Evolutionary conservation across 1,284 basidiomycete species (phyloP).

Genomic region (Ganoderma leucocontextum): DNA sequence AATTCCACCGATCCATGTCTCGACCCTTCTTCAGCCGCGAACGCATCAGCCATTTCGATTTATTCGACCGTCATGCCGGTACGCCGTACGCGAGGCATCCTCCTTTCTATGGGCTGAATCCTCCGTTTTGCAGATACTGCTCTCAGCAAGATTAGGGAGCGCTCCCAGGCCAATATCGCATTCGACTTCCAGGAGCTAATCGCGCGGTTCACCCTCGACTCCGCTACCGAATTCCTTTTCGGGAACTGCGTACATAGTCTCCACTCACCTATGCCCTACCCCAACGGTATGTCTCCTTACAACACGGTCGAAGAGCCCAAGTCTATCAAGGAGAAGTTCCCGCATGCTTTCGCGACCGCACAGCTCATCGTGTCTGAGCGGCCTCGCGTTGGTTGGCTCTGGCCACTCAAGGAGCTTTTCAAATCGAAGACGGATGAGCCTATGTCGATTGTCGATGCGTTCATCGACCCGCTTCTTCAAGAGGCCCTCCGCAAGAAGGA

Average conservation of each 20-base stretch:
- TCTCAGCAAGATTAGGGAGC: conserved; percentile 45
- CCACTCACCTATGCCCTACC: conserved; percentile 58
- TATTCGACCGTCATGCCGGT: conserved; percentile 53
- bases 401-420: conserved; percentile 75
- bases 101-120: neutral
- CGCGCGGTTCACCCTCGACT: conserved; percentile 73
- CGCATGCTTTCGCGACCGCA: conserved; percentile 65
- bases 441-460: conserved; percentile 60
- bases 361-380: conserved; percentile 65
- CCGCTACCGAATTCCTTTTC: conserved; percentile 76
- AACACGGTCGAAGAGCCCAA: conserved; percentile 6
- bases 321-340: conserved; percentile 52
- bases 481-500: conserved; percentile 51
- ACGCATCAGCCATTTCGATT: conserved; percentile 54
- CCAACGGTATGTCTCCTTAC: conserved; percentile 43
- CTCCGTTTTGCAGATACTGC: conserved; percentile 36
- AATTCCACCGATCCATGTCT: conserved; percentile 55
- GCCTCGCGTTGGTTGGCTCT: conserved; percentile 61
- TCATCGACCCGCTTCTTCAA: conserved; percentile 68
- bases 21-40: conserved; percentile 42
- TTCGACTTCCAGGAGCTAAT: conserved; percentile 69
- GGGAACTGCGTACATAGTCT: conserved; percentile 68
- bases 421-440: conserved; percentile 62
- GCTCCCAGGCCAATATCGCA: conserved; percentile 43
- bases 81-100: neutral